Conservation (phyloP, 768 basidiomycete species). For the Tubosaeta sp. region DNA sequence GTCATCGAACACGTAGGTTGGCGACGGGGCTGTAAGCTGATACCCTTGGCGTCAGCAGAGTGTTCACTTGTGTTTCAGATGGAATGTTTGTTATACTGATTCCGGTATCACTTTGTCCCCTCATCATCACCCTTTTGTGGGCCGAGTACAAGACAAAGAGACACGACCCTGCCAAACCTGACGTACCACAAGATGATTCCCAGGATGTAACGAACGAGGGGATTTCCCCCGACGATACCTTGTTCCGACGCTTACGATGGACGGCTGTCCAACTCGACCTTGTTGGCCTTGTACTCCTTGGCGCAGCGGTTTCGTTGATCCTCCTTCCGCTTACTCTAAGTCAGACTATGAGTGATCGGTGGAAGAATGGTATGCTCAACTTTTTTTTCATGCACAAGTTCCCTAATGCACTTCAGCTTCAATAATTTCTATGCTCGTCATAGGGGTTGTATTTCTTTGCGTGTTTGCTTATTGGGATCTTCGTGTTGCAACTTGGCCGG, state of each 20-base stretch:
- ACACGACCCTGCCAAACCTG: conserved; percentile 27
- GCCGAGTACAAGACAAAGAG: conserved; percentile 46
- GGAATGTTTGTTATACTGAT: conserved; percentile 58
- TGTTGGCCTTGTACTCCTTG: conserved; percentile 49
- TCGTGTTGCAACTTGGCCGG: conserved; percentile 50
- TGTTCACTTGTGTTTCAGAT: conserved; percentile 30
- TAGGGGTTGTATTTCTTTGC: conserved; percentile 43
- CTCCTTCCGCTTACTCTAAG: conserved; percentile 54
- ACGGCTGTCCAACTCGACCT: conserved; percentile 40
- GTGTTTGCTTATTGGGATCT: conserved; percentile 45
- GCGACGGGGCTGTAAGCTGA: conserved; percentile 64
- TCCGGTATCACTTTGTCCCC: conserved; percentile 45
- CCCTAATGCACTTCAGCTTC: conserved; percentile 33
- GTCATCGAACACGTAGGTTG: conserved; percentile 47
- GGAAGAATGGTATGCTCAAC: conserved; percentile 39
- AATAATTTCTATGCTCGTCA: conserved; percentile 48
- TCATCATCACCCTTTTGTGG: conserved; percentile 54
- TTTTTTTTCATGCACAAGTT: neutral
- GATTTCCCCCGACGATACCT: neutral
- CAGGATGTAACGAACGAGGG: neutral
- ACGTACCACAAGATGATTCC: neutral
- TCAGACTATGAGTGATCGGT: conserved; percentile 34
- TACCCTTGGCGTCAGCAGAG: neutral
- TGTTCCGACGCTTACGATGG: too few relatives aligned
- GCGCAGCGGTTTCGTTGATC: conserved; percentile 45